These are phyloP conservation scores for Exophiala oligosperma DNA, from an alignment of 2,329 filamentous ascomycete genomes.

Conservation along the genomic window DNA sequence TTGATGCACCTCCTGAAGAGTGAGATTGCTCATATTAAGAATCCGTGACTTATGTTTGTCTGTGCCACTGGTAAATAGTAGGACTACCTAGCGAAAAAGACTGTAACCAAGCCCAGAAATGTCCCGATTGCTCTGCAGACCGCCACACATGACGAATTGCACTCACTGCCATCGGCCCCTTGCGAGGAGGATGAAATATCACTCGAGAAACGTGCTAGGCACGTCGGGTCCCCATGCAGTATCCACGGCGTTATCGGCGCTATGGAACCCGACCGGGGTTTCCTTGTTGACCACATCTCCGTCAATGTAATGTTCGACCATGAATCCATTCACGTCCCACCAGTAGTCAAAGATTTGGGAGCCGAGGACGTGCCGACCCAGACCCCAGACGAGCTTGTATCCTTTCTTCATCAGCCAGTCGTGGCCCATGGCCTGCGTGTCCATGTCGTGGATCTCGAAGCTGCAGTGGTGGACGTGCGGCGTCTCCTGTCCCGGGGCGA, in stretches of 20 bases:
- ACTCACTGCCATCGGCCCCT: too few species aligned
- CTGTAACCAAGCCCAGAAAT: too few species aligned
- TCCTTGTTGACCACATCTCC: conserved; percentile 51
- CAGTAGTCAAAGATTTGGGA: conserved; percentile 70
- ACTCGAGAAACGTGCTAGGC: too few species aligned
- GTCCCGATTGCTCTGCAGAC: too few species aligned
- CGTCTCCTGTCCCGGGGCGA: conserved; percentile 8
- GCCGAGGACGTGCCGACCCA: conserved; percentile 68
- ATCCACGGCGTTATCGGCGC: background rate
- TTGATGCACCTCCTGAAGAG: too few species aligned
- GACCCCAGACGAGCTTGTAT: conserved; percentile 67
- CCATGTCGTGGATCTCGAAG: conserved; percentile 72
- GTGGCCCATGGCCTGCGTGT: conserved; percentile 69
- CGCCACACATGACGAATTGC: too few species aligned
- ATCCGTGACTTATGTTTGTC: too few species aligned
- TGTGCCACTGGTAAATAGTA: too few species aligned
- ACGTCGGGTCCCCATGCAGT: too few species aligned
- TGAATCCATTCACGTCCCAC: conserved; percentile 46
- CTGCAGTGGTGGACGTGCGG: conserved; percentile 65
- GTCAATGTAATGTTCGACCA: conserved; percentile 71
- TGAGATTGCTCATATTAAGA: too few species aligned
- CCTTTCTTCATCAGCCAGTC: conserved; percentile 58
- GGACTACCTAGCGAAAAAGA: too few species aligned
- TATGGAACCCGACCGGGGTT: conserved; percentile 28
- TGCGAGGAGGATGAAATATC: too few species aligned